phyloP scores from a whole-genome alignment of 805 yeast genomes.

The Henningerozyma blattae region DNA sequence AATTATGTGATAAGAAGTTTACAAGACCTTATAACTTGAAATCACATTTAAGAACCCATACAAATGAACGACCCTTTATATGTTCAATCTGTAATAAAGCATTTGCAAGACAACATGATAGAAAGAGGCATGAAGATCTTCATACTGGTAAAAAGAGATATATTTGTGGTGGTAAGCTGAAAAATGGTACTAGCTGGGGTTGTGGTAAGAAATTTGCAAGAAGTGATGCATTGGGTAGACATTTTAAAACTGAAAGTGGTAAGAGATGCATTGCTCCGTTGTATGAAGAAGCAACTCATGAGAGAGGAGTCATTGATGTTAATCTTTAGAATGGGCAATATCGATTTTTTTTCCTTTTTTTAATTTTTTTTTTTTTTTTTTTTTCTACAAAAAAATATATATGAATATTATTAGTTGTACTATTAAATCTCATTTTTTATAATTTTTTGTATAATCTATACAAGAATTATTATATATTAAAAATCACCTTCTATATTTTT shows the following conservation, averaged over 20 bases:
- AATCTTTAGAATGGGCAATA: too few species aligned
- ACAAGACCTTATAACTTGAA: constrained; percentile 89
- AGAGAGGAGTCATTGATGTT: too few species aligned
- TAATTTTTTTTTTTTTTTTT: too few species aligned
- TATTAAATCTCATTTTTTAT: too few species aligned
- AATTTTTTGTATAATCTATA: too few species aligned
- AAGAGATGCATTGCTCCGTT: constrained; percentile 57
- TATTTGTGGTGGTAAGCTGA: constrained; percentile 55
- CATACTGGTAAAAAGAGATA: constrained; percentile 68
- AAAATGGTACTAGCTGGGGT: constrained; percentile 58
- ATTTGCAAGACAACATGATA: constrained; percentile 69
- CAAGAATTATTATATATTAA: too few species aligned
- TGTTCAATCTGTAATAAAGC: constrained; percentile 71
- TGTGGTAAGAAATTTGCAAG: constrained; percentile 73
- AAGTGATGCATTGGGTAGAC: constrained; percentile 69
- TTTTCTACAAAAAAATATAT: too few species aligned
- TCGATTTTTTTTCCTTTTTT: too few species aligned
- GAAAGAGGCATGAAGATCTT: constrained; percentile 62
- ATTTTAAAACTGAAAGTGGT: constrained; percentile 71
- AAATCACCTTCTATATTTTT: too few species aligned
- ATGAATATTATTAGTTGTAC: too few species aligned
- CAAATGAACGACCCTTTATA: constrained; percentile 68
- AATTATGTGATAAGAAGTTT: constrained; percentile 72
- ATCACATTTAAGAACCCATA: constrained; percentile 84
- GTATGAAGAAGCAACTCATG: constrained; percentile 56